These are phyloP conservation scores for Drosera spatulata DNA, from an alignment of 179 eudicot genomes.

Conservation along the genomic window DNA sequence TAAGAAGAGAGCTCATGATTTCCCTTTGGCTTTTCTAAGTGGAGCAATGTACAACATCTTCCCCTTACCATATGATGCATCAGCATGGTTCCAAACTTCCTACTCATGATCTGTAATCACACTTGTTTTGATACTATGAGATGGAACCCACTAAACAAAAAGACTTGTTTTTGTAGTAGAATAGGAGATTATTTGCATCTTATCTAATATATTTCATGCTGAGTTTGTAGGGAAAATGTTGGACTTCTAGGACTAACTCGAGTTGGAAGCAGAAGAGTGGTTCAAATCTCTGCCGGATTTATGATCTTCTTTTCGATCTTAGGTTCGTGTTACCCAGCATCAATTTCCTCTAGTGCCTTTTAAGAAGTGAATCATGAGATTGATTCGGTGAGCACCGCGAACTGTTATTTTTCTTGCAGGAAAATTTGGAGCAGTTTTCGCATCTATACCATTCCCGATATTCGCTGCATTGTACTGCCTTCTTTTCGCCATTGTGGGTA, in stretches of 20 bases:
- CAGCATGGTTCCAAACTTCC: too few species aligned
- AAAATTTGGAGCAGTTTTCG: constrained; percentile 97
- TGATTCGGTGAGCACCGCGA: too few species aligned
- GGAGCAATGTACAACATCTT: too few species aligned
- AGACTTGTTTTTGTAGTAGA: too few species aligned
- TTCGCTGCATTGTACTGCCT: constrained; percentile 85
- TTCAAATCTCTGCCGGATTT: constrained; percentile 95
- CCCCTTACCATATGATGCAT: too few species aligned
- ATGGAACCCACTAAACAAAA: too few species aligned
- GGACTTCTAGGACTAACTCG: constrained; percentile 94
- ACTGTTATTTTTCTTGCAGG: constrained; percentile 39
- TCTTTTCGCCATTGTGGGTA: constrained; percentile 94
- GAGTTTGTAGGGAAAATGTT: constrained; percentile 71
- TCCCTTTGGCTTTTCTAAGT: too few species aligned
- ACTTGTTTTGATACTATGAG: too few species aligned
- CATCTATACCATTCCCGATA: constrained; percentile 94
- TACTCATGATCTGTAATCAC: too few species aligned
- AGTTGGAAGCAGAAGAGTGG: constrained; percentile 97
- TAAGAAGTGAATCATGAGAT: too few species aligned
- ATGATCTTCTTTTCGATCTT: constrained; percentile 93
- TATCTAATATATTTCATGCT: too few species aligned
- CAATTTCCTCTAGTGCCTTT: not conserved
- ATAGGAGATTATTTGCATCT: too few species aligned
- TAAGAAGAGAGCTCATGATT: constrained; percentile 19
- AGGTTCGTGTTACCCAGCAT: constrained; percentile 25